phyloP scores from a whole-genome alignment of 2,329 filamentous ascomycete species.

The Colletotrichum coccodes region DNA sequence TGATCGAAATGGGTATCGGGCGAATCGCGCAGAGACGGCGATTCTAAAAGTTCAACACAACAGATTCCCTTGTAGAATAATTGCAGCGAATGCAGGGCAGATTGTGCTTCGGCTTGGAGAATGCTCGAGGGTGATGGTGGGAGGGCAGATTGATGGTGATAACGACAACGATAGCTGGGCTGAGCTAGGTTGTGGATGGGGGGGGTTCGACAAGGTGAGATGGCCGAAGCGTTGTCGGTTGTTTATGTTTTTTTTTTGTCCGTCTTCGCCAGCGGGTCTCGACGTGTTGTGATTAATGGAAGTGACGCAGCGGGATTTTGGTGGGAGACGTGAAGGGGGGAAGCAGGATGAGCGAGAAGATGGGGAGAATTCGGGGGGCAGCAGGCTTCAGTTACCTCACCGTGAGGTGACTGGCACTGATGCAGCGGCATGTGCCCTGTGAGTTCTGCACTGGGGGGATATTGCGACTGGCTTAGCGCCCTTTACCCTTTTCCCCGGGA shows the following conservation, averaged over 20 bases:
- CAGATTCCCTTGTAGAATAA: not conserved
- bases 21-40: constrained; percentile 28
- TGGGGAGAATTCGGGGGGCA: no score
- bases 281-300: constrained; percentile 14
- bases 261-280: constrained; percentile 27
- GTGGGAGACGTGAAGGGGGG: not conserved
- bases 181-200: constrained; percentile 5
- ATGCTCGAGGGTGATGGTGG: constrained; percentile 6
- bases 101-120: constrained; percentile 1
- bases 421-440: constrained; percentile 2
- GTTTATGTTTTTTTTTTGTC: constrained; percentile 46
- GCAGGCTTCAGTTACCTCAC: constrained; percentile 32
- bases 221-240: constrained; percentile 37
- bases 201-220: constrained; percentile 10
- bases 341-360: constrained; percentile 12
- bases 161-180: constrained; percentile 20
- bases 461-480: constrained; percentile 22
- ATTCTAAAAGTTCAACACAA: constrained; percentile 1
- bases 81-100: constrained; percentile 13
- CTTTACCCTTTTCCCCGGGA: not conserved
- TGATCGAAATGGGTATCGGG: constrained; percentile 10
- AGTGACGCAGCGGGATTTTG: constrained; percentile 8
- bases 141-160: constrained; percentile 31
- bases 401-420: not conserved
- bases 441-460: not conserved